Conservation (phyloP, 108 stramenopile species). For the Nannochloropsis salina region DNA sequence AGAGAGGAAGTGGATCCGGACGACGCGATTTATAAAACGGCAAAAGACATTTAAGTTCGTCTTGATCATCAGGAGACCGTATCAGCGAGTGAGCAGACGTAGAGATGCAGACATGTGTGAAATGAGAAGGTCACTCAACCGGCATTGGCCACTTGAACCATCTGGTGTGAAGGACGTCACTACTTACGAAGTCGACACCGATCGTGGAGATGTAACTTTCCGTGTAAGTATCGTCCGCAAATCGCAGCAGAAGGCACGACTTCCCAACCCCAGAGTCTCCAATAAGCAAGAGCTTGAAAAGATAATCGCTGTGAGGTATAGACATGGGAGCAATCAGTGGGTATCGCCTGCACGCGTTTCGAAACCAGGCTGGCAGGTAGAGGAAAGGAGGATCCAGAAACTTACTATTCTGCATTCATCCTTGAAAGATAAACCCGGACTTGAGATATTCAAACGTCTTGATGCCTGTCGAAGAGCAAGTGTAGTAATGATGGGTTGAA, state of each 20-base stretch:
- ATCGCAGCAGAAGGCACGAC: slow-evolving; percentile 79
- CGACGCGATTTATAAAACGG: background rate
- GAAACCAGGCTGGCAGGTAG: background rate
- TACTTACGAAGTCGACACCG: slow-evolving; percentile 95
- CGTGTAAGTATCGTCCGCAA: slow-evolving; percentile 96
- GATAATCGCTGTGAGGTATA: slow-evolving; percentile 62
- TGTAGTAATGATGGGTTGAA: too few relatives aligned
- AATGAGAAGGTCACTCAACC: background rate
- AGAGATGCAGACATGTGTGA: background rate
- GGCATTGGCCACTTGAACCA: background rate
- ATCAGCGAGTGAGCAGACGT: background rate
- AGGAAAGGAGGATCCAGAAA: background rate
- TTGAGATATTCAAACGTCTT: background rate
- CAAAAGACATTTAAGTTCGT: too few relatives aligned
- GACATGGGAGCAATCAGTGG: background rate
- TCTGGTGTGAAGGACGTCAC: background rate
- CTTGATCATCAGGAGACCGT: too few relatives aligned
- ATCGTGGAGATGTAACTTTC: slow-evolving; percentile 98
- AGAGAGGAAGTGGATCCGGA: background rate
- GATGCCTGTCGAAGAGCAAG: too few relatives aligned
- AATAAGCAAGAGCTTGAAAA: slow-evolving; percentile 87
- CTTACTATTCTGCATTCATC: slow-evolving; percentile 18
- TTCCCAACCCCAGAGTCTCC: slow-evolving; percentile 92
- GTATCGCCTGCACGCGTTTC: background rate
- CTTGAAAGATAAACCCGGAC: background rate